Percentiles rank a stretch among this genome's conserved stretches.
Conservation (phyloP, 2,329 filamentous ascomycete genomes). For the Phoma sp. region DNA sequence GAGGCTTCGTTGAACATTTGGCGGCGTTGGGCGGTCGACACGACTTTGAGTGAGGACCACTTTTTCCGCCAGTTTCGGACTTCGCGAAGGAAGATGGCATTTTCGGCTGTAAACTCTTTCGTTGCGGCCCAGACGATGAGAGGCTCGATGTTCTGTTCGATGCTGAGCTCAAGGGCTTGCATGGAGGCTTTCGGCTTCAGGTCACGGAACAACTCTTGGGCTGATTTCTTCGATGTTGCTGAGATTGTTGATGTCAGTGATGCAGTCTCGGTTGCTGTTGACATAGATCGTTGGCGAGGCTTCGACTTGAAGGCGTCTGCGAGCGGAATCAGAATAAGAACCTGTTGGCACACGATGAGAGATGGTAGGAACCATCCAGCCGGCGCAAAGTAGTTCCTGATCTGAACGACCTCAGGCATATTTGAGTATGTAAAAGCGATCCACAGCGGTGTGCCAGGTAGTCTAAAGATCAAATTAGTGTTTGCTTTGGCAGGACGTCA, state of each 20-base stretch:
- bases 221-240: slow-evolving; percentile 30
- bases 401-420: slow-evolving; percentile 27
- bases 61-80: slow-evolving; percentile 49
- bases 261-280: slow-evolving; percentile 33
- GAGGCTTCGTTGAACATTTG: slow-evolving; percentile 49
- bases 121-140: slow-evolving; percentile 48
- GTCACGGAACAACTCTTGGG: slow-evolving; percentile 32
- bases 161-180: slow-evolving; percentile 46
- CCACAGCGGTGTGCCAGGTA: slow-evolving; percentile 49
- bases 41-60: slow-evolving; percentile 35
- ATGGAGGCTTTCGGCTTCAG: slow-evolving; percentile 46
- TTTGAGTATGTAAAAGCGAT: slow-evolving; percentile 47
- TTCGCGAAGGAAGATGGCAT: slow-evolving; percentile 50
- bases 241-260: slow-evolving; percentile 38
- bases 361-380: slow-evolving; percentile 49
- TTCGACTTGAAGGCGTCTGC: slow-evolving; percentile 36
- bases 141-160: slow-evolving; percentile 45
- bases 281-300: slow-evolving; percentile 26
- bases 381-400: slow-evolving; percentile 44
- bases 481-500: background rate
- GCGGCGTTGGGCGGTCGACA: slow-evolving; percentile 42
- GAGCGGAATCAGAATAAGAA: slow-evolving; percentile 47
- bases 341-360: slow-evolving; percentile 48
- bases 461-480: slow-evolving; percentile 33
- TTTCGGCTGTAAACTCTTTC: slow-evolving; percentile 48